These are phyloP conservation scores for Tillandsia leiboldiana DNA, from an alignment of 176 grass and related monocot genomes.

Conservation along the genomic window DNA sequence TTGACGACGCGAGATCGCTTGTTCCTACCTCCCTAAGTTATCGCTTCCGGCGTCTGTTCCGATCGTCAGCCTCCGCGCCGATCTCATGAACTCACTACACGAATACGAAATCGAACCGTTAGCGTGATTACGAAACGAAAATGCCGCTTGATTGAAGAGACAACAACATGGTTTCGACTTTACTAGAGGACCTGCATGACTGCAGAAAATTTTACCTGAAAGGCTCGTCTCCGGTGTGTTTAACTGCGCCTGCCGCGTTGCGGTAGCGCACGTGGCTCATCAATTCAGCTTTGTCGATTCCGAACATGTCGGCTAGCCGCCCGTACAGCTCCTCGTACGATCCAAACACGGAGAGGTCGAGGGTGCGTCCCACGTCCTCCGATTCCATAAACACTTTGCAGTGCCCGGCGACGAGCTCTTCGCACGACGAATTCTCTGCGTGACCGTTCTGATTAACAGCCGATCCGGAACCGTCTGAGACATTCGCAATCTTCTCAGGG, in stretches of 20 bases:
- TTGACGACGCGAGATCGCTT: not conserved
- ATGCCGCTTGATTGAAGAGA: too few relatives aligned
- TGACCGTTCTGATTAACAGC: slow-evolving; percentile 47
- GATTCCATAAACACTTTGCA: slow-evolving; percentile 86
- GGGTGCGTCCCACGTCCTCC: slow-evolving; percentile 68
- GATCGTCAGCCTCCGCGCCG: slow-evolving; percentile 71
- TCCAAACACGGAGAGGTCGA: slow-evolving; percentile 47
- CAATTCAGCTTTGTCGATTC: slow-evolving; percentile 53
- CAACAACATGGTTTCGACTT: too few relatives aligned
- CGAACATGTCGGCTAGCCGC: slow-evolving; percentile 66
- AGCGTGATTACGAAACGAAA: not conserved
- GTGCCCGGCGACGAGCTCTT: slow-evolving; percentile 35
- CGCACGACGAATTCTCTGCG: slow-evolving; percentile 15
- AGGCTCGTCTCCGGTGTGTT: slow-evolving; percentile 49
- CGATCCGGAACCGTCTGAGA: slow-evolving; percentile 56
- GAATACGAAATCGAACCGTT: not conserved
- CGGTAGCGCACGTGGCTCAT: slow-evolving; percentile 52
- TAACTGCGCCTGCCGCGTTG: slow-evolving; percentile 50
- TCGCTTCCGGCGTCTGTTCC: slow-evolving; percentile 47
- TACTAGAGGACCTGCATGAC: too few relatives aligned
- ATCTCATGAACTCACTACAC: slow-evolving; percentile 72
- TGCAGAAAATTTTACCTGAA: slow-evolving; percentile 46
- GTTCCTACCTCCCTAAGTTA: slow-evolving; percentile 35
- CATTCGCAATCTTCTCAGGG: slow-evolving; percentile 38
- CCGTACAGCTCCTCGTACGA: slow-evolving; percentile 67